Evolutionary conservation across 208 protist genomes (phyloP), one percentile per base, ranked within the genome.

Genomic region (Leishmania tarentolae): DNA sequence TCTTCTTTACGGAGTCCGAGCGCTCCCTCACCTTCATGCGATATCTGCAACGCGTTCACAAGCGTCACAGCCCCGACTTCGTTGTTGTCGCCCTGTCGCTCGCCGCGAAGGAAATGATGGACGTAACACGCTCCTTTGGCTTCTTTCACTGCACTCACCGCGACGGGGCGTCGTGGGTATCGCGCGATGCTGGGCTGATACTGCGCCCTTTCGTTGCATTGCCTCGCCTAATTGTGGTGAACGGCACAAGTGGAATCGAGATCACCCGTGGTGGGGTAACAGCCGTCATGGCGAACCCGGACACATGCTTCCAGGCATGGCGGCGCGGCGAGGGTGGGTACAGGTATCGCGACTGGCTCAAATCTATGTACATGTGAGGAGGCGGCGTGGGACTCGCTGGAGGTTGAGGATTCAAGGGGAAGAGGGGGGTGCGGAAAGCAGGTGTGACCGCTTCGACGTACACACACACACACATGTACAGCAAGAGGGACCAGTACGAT

Each of bases 1-100:
- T 95, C 72, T 97, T 94, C 83, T 97, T 95, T 84, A 92, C 90
- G 7, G 92, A 95, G 74, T 88, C 89, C 61, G 91, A 96, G 76
- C 87, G 91, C 35, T 92, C 87, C 42, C 75, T 89, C 21, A 71
- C 75, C 57, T 97, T 97, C 76, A 94, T 97, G 92, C 89, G 80
- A 35, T 31, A 61, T 24, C 83, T 97, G 31, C 76, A 91, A 57
- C 24, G 8, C 0, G 91, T 97, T 75, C 86, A 91, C 52, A 80
- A 87, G 52, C 24, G 65, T 61, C 91, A 95, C 81, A 83, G 77
- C 56, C 89, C 89, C 5, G 90, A 97, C 81, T 91, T 97, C 56
- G 86, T 97, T 31, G 88, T 95, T n/a, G 87, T 95, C 13, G 85
- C 83, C 46, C 65, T 97, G 17, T 97, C 92, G 13, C 40, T 95